Evolutionary conservation across 106 monocot genomes (phyloP).

Genomic region (Triglochin maritima): DNA sequence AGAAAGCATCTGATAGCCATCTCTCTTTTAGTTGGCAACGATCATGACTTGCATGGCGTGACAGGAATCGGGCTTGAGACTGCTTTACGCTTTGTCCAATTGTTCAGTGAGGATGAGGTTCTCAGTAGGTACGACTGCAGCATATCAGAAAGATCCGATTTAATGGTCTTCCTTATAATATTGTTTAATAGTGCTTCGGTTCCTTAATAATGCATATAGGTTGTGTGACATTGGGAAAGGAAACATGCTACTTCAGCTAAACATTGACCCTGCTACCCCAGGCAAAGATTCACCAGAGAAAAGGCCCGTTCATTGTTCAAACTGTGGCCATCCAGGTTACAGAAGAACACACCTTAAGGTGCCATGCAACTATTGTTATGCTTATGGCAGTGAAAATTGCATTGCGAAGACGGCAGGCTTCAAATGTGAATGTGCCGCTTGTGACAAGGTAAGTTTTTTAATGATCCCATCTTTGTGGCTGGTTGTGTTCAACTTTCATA

Average conservation of each 20-base stretch:
- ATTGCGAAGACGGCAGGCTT: slow-evolving; percentile 58
- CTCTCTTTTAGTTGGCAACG: slow-evolving; percentile 74
- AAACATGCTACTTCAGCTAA: slow-evolving; percentile 7
- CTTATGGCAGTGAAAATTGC: slow-evolving; percentile 43
- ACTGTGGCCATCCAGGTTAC: slow-evolving; percentile 88
- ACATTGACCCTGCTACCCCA: slow-evolving; percentile 8
- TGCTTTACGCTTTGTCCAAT: slow-evolving; percentile 72
- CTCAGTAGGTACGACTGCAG: slow-evolving; percentile 43
- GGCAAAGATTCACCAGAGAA: slow-evolving; percentile 11
- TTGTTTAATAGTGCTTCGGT: neutral
- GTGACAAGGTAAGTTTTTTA: slow-evolving; percentile 42
- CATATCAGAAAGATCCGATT: neutral
- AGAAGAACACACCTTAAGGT: slow-evolving; percentile 45
- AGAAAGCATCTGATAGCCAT: slow-evolving; percentile 85
- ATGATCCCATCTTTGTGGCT: neutral
- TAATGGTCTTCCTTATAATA: neutral
- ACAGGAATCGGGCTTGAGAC: slow-evolving; percentile 81
- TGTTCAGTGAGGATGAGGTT: slow-evolving; percentile 66
- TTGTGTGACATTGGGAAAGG: slow-evolving; percentile 64
- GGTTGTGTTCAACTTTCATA: neutral
- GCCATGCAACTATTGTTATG: slow-evolving; percentile 52
- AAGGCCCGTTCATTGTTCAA: slow-evolving; percentile 65
- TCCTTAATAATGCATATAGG: slow-evolving; percentile 26
- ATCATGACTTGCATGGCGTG: slow-evolving; percentile 73
- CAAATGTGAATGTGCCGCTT: slow-evolving; percentile 61